Base-by-base conservation (phyloP, 768 basidiomycete species). In the Inosperma sp. region DNA sequence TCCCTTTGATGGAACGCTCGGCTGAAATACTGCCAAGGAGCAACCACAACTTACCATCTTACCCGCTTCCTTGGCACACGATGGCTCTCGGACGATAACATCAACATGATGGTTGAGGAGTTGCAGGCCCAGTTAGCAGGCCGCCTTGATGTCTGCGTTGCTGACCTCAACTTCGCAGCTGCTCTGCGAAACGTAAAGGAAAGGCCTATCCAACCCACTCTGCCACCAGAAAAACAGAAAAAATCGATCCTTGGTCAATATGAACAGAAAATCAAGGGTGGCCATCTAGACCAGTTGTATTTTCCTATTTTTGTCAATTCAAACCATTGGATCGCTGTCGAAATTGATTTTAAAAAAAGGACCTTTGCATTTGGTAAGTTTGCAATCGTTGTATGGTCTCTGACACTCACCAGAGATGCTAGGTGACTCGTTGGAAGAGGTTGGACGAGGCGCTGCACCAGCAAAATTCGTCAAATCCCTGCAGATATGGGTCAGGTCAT, bases 381-480 rank as follows among this genome's bases (percentile, higher is more conserved):
- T 17, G 30, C 14, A 25, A 14, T 19, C 23, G 16, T 25, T 10
- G 31, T 35, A 5, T 25, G 9, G 8, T 22, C 10, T 3, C 14
- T 19, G 5, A 52, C 23, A 9, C 21, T 48, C 12, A 43, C 19
- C 7, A 39, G 14, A 10, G 8, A 7, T 16, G 14, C 10, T 33
- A 49, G 27, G 51, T 5, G 17, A 29, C 34, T 25, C 41, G 31
- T 16, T 48, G 61, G 62, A 44, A n/a, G 34, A 57, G 4, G 9
- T 17, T 9, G 29, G 16, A 5, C 8, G 19, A 34, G 41, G 42
- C 16, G 26, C 36, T 26, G 35, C 44, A 12, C 44, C 43, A 12
- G 27, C 44, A 9, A 52, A 39, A 36, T 52, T 47, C 22, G 4
- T 34, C n/a, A 46, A n/a, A 4, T 7, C 21, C 7, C 21, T 52